A percentile compares a stretch with the other conserved stretches of the same genome.
These are phyloP conservation scores for Cladosporium austrohemisphaericum DNA, from an alignment of 2,329 filamentous ascomycete genomes.

Conservation along the genomic window DNA sequence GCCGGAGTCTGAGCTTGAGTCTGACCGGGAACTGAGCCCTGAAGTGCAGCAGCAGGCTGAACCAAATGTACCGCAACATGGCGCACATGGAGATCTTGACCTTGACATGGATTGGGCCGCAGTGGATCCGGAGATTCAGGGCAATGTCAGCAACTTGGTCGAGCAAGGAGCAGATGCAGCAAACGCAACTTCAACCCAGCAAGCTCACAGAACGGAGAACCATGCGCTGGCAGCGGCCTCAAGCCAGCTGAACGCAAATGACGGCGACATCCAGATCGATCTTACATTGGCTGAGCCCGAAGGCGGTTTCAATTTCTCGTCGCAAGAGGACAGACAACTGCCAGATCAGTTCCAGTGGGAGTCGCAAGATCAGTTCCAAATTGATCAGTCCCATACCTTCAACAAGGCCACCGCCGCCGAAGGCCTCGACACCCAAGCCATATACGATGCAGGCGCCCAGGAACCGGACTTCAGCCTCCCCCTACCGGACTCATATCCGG, in stretches of 20 bases:
- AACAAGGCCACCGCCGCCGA: not conserved
- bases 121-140: too few species aligned
- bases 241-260: not conserved
- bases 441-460: constrained; percentile 31
- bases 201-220: too few species aligned
- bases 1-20: not conserved
- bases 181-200: too few species aligned
- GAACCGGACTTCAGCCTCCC: constrained; percentile 28
- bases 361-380: not conserved
- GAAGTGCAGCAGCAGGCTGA: not conserved
- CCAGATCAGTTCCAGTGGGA: not conserved
- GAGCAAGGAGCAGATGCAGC: too few species aligned
- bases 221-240: not conserved
- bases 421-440: constrained; percentile 32
- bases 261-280: constrained; percentile 19
- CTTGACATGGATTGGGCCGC: too few species aligned
- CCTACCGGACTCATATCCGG: constrained; percentile 19
- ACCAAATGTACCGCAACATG: too few species aligned
- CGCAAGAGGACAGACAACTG: constrained; percentile 10
- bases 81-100: not conserved
- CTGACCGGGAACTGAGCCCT: not conserved
- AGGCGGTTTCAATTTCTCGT: constrained; percentile 24
- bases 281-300: constrained; percentile 28
- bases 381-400: not conserved
- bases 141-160: too few species aligned